A percentile compares a stretch with the other conserved stretches of the same genome.
Conservation (phyloP, 1,284 basidiomycete genomes). For the Papiliotrema flavescens region DNA sequence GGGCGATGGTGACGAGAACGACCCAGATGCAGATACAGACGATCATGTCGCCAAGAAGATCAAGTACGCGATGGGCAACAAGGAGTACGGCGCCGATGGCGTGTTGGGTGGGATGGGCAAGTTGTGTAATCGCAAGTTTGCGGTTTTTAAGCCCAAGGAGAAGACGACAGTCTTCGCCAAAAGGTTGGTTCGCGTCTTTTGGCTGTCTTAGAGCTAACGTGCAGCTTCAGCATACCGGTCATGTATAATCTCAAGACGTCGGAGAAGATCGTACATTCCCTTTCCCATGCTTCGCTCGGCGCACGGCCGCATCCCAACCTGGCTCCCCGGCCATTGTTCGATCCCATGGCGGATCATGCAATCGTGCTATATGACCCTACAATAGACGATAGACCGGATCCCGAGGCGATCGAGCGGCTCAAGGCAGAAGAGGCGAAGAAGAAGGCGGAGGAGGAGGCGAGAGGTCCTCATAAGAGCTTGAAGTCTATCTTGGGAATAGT, state of each 20-base stretch:
- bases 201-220: conserved; percentile 1
- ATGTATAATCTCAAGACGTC: conserved; percentile 75
- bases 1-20: conserved; percentile 55
- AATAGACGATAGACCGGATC: conserved; percentile 83
- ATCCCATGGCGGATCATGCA: conserved; percentile 96
- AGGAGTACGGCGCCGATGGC: conserved; percentile 49
- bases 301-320: conserved; percentile 78
- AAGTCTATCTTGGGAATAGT: conserved; percentile 73
- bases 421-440: conserved; percentile 62
- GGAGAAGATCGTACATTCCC: conserved; percentile 60
- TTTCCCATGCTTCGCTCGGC: conserved; percentile 76
- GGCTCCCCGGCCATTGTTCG: conserved; percentile 85
- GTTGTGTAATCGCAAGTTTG: conserved; percentile 66
- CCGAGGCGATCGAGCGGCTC: conserved; percentile 54
- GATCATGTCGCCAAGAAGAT: conserved; percentile 56
- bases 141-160: conserved; percentile 78
- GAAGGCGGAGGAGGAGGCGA: conserved; percentile 61
- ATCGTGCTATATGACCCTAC: conserved; percentile 98
- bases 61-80: conserved; percentile 50
- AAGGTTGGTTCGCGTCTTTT: conserved; percentile 40
- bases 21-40: conserved; percentile 43
- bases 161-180: conserved; percentile 58
- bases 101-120: conserved; percentile 49
- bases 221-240: conserved; percentile 77
- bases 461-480: conserved; percentile 81